Evolutionary conservation across 2,329 filamentous ascomycete species (phyloP), one percentile per base, ranked within the genome.

Genomic region (Curvularia lunata): DNA sequence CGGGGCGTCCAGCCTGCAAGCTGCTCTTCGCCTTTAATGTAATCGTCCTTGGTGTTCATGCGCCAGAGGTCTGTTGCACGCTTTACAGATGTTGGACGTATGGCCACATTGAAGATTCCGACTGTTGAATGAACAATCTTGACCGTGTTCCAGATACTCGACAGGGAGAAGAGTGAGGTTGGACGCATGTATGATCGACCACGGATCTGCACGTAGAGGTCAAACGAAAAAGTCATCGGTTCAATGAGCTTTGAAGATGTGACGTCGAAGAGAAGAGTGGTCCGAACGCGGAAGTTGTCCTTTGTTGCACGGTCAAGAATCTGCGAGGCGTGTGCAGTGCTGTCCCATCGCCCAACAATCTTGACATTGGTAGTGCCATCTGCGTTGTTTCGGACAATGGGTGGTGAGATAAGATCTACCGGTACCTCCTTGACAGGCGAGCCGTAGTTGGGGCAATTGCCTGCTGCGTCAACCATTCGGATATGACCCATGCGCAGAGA

Each of bases 301-400:
- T 91, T 86, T 1, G 95, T 98, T 1, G 91, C 89, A 25, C 94
- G 88, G 77, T 99, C 93, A n/a, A 99, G 86, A 13, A 98, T 83
- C n/a, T 96, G 82, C 5, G 95, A 97, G 62, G 88, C 88, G 76
- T 99, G 95, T 65, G 95, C 83, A 70, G 92, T 96, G 0, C 94
- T 97, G 74, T 99, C 95, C 95, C 95, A 99, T 71, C 98, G 93
- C 0, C 91, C 92, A n/a, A 90, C 85, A 42, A 98, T 83, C 1
- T 89, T 93, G 37, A 97, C 88, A 73, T 90, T 92, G 34, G 88
- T 89, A 0, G 93, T 97, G 37, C 95, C 95, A 73, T 98, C 96
- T 23, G 91, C 87, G 71, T 97, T 96, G 56, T 91, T 88, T 62
- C 89, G 90, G 64, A 97, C 89, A 54, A 88, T 84, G 0, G 95